Evolutionary conservation across 164 flowering plant genomes (phyloP).

Genomic region (Magnolia kwangsiensis): DNA sequence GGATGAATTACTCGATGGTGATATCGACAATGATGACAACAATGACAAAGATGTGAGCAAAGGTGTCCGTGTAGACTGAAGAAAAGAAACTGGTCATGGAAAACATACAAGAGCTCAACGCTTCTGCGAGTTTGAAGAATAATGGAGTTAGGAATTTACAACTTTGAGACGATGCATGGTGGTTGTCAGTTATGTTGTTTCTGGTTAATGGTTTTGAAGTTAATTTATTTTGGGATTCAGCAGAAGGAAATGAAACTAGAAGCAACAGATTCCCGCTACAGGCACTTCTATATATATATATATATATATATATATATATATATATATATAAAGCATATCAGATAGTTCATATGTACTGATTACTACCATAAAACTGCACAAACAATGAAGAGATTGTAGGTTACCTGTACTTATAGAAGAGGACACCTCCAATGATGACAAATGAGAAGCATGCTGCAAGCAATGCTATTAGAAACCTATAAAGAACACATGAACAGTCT

Average conservation of each 20-base stretch:
- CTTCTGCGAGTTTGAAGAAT: neutral
- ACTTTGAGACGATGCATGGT: neutral
- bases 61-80: neutral
- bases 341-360: neutral
- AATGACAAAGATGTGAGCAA: neutral
- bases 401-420: slow-evolving; percentile 89
- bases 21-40: neutral
- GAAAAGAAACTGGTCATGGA: neutral
- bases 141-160: neutral
- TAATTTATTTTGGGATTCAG: neutral
- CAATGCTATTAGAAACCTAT: slow-evolving; percentile 75
- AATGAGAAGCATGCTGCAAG: slow-evolving; percentile 85
- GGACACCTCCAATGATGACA: slow-evolving; percentile 83
- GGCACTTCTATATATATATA: neutral
- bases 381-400: slow-evolving; percentile 8
- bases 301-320: no score
- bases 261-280: neutral
- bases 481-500: slow-evolving; percentile 10
- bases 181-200: neutral
- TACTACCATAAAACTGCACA: neutral
- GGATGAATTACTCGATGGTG: neutral
- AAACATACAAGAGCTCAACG: neutral
- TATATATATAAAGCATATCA: slow-evolving; percentile 4
- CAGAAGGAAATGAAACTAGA: neutral
- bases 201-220: neutral